Evolutionary conservation across 1,284 basidiomycete species (phyloP), one percentile per base, ranked within the genome.

Genomic region (Singerocomus inundabilis): DNA sequence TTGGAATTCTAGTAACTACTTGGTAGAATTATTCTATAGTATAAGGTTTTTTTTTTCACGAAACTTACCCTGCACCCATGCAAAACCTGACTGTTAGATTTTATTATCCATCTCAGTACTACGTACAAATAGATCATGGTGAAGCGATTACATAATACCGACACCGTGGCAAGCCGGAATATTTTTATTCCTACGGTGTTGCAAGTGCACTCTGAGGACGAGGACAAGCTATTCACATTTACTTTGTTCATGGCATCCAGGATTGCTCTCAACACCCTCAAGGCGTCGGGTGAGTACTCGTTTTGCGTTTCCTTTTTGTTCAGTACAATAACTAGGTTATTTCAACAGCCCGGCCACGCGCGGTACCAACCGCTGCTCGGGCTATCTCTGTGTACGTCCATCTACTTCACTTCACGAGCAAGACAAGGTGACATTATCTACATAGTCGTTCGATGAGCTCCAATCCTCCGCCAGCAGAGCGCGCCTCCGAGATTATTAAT

Each of bases 401-500:
- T 30, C 44, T 33, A 49, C 24, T 49, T 49, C 33, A 36, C 28
- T 51, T 42, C 28, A 47, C 46, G 49, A 44, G 44, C 25, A 4
- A 42, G 24, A 21, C 40, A 38, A 34, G 40, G 37, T 69, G 39
- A 66, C 10, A 1, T 26, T 12, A 18, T 50, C 1, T 29, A 40
- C 52, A 24, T 57, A 88, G 86, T 59, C 85, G 85, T 51, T 71
- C 81, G 26, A 81, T 88, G 79, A 81, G 73, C 66, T 72, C 78
- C 18, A 78, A 83, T 34, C 78, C 75, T 60, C 80, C 78, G 28
- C 93, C 96, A 48, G 83, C 88, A 49, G 84, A 96, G 72, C 90
- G 91, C 65, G 97, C 96, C 46, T 83, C 88, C 44, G 85, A 95
- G 66, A 82, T 99, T 65, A 86, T 99, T 67, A 88, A 97, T 76